Percentiles rank a stretch among this genome's conserved stretches.
phyloP scores from a whole-genome alignment of 1,284 basidiomycete species.

The Waitea zeae region DNA sequence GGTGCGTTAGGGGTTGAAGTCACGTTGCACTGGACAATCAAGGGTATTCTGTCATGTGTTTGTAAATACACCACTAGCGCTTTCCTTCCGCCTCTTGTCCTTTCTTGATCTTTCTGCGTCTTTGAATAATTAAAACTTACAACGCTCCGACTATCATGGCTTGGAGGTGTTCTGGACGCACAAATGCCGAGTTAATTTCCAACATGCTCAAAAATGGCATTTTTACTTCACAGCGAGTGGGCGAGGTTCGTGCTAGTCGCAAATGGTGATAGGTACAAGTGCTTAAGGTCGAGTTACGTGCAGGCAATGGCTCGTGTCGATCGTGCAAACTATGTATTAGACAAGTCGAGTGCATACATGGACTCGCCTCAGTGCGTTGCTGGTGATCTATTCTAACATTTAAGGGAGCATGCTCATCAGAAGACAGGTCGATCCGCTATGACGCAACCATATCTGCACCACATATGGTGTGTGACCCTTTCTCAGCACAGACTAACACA shows the following conservation, averaged over 20 bases:
- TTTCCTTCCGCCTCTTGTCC: no score
- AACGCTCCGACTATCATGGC: slow-evolving; percentile 41
- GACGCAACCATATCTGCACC: slow-evolving; percentile 83
- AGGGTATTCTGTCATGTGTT: no score
- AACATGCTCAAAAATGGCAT: slow-evolving; percentile 45
- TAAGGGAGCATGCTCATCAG: background rate
- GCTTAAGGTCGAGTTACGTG: slow-evolving; percentile 1
- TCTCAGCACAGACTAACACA: background rate
- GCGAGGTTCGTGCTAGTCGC: slow-evolving; percentile 21
- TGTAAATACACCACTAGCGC: no score
- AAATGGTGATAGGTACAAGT: background rate
- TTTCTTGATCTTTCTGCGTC: no score
- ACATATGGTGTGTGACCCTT: slow-evolving; percentile 48
- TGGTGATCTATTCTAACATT: slow-evolving; percentile 8
- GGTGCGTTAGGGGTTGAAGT: no score
- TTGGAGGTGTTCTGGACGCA: slow-evolving; percentile 56
- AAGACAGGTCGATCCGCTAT: slow-evolving; percentile 47
- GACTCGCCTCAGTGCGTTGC: slow-evolving; percentile 60
- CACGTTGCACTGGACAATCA: no score
- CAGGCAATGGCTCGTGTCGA: slow-evolving; percentile 64
- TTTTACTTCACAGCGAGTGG: slow-evolving; percentile 33
- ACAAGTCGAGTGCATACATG: slow-evolving; percentile 23
- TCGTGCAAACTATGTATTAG: slow-evolving; percentile 52
- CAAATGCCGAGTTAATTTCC: slow-evolving; percentile 53
- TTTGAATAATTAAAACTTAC: background rate